Conservation (phyloP, 2,329 filamentous ascomycete species). For the Leptographium lundbergii region DNA sequence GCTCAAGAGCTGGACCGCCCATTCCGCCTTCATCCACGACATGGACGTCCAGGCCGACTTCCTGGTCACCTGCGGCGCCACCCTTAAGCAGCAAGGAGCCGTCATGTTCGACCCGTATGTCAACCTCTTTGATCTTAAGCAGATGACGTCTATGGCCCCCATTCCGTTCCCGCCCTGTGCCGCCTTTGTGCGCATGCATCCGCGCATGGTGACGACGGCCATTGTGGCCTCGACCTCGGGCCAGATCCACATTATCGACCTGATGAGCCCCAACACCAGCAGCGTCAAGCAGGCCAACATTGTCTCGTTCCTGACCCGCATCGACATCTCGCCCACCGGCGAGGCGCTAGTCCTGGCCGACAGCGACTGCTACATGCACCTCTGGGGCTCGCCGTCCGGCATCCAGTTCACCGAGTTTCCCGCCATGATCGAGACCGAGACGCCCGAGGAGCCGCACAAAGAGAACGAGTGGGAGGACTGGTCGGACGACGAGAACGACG, state of each 20-base stretch:
- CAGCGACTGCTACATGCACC: slow-evolving; percentile 62
- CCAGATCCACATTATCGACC: slow-evolving; percentile 88
- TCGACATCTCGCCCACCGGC: slow-evolving; percentile 80
- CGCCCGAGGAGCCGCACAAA: slow-evolving; percentile 35
- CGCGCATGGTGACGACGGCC: slow-evolving; percentile 85
- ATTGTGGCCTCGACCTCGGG: slow-evolving; percentile 87
- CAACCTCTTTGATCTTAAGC: slow-evolving; percentile 92
- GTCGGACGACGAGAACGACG: slow-evolving; percentile 13
- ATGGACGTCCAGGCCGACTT: slow-evolving; percentile 97
- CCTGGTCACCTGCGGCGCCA: slow-evolving; percentile 89
- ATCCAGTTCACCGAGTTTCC: slow-evolving; percentile 77
- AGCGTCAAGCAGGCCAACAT: slow-evolving; percentile 76
- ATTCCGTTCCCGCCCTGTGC: slow-evolving; percentile 88
- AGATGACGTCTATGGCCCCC: slow-evolving; percentile 72
- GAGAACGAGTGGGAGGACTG: slow-evolving; percentile 12
- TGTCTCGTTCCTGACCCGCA: slow-evolving; percentile 58
- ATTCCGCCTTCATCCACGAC: slow-evolving; percentile 79
- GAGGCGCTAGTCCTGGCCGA: slow-evolving; percentile 76
- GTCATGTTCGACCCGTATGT: slow-evolving; percentile 86
- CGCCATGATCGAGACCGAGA: slow-evolving; percentile 65
- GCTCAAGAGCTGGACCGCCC: slow-evolving; percentile 80
- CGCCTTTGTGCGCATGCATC: slow-evolving; percentile 92
- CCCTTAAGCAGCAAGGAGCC: slow-evolving; percentile 60
- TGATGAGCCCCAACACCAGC: slow-evolving; percentile 84
- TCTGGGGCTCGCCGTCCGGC: slow-evolving; percentile 82